Conservation (phyloP, 169 alveolate genomes). For the Cryptosporidium meleagridis region DNA sequence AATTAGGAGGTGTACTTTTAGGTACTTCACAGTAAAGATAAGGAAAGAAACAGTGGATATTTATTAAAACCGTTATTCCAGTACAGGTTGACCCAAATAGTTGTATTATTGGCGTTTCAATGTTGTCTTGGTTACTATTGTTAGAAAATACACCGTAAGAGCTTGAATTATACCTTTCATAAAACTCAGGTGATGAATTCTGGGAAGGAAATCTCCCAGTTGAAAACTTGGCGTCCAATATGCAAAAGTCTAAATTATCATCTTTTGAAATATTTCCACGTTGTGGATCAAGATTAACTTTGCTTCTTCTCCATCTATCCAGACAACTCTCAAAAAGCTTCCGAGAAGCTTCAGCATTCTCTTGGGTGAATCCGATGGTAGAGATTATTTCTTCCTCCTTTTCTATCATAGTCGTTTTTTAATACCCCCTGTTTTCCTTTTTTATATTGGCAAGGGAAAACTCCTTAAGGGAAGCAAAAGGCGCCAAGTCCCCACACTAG, state of each 20-base stretch:
- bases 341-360: not conserved
- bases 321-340: constrained; percentile 4
- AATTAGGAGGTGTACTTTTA: constrained; percentile 6
- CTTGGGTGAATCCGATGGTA: constrained; percentile 24
- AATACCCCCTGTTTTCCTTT: not conserved
- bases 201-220: constrained; percentile 40
- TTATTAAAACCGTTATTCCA: constrained; percentile 24
- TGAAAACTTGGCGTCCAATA: constrained; percentile 58
- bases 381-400: constrained; percentile 6
- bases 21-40: constrained; percentile 54
- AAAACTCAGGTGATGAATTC: not conserved
- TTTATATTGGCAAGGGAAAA: not conserved
- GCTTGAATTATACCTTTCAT: not conserved
- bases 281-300: not conserved
- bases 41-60: constrained; percentile 68
- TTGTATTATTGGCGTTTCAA: constrained; percentile 52
- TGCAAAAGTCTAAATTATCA: constrained; percentile 30
- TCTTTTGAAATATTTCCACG: not conserved
- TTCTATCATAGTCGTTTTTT: not conserved
- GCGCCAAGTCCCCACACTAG: constrained; percentile 71
- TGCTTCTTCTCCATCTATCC: constrained; percentile 46
- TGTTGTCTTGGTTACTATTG: not conserved
- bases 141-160: not conserved
- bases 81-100: constrained; percentile 45
- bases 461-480: not conserved